Evolutionary conservation across 331 rosid genomes (phyloP).

Genomic region (Quercus lobata): DNA sequence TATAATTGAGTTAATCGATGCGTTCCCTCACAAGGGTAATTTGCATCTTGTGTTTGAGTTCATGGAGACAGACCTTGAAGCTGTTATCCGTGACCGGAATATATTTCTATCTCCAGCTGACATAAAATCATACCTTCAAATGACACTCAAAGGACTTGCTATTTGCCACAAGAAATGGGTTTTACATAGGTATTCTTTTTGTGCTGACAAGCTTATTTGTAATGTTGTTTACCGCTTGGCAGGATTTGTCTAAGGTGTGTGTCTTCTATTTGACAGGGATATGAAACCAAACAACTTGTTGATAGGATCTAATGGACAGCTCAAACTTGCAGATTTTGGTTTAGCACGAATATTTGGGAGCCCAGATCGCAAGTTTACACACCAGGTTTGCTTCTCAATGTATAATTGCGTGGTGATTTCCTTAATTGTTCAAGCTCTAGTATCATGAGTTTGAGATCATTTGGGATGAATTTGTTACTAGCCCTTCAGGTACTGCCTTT

Average conservation of each 20-base stretch:
- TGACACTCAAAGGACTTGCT: constrained; percentile 95
- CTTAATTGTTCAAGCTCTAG: not conserved
- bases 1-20: constrained; percentile 87
- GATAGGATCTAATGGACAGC: constrained; percentile 92
- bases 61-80: constrained; percentile 99
- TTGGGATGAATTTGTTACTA: not conserved
- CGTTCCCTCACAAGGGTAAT: constrained; percentile 92
- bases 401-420: constrained; percentile 10
- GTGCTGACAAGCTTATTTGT: constrained; percentile 1
- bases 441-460: constrained; percentile 5
- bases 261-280: constrained; percentile 60
- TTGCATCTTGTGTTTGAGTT: constrained; percentile 97
- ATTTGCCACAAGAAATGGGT: constrained; percentile 97
- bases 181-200: constrained; percentile 65
- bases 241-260: constrained; percentile 20
- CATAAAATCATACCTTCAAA: constrained; percentile 86
- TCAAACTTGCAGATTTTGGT: constrained; percentile 98
- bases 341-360: constrained; percentile 97
- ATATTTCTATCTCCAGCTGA: constrained; percentile 93
- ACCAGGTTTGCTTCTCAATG: constrained; percentile 57
- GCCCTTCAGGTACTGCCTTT: no score
- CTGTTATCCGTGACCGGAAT: constrained; percentile 89
- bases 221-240: constrained; percentile 3
- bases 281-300: constrained; percentile 98
- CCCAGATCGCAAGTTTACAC: constrained; percentile 93